Percentiles rank a stretch among this genome's conserved stretches.
phyloP scores from a whole-genome alignment of 345 rosid genomes.

The Rhodamnia argentea region DNA sequence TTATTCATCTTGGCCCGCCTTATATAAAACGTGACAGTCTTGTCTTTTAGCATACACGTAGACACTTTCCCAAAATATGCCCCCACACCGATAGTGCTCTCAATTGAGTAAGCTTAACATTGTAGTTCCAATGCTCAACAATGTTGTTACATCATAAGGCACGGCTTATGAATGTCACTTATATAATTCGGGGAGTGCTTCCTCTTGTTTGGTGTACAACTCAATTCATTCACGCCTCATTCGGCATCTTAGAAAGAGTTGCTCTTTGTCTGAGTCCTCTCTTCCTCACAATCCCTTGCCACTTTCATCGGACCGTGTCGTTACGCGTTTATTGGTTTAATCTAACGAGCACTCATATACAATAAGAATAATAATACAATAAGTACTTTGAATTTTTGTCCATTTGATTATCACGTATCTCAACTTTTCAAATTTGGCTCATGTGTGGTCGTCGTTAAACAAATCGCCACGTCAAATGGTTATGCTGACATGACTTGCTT shows the following conservation, averaged over 20 bases:
- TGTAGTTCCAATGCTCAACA: neutral
- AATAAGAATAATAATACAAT: neutral
- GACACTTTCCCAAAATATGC: neutral
- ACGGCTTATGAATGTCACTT: neutral
- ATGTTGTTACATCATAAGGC: neutral
- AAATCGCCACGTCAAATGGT: neutral
- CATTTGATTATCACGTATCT: neutral
- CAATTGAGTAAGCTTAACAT: neutral
- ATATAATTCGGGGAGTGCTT: neutral
- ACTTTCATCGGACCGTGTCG: neutral
- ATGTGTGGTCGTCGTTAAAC: neutral
- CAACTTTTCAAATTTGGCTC: neutral
- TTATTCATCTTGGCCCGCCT: rapidly evolving
- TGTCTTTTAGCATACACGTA: neutral
- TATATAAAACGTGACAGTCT: neutral
- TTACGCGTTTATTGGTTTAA: neutral
- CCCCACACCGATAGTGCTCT: too few relatives aligned
- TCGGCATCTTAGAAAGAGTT: neutral
- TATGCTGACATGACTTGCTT: neutral
- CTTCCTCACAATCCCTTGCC: neutral
- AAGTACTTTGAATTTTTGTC: neutral
- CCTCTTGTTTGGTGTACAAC: neutral
- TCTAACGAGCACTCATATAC: neutral
- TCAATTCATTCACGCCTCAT: neutral
- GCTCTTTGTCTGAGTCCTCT: neutral